A percentile compares a stretch with the other conserved stretches of the same genome.
These are phyloP conservation scores for Mycena galopus DNA, from an alignment of 768 basidiomycete genomes.

Conservation along the genomic window DNA sequence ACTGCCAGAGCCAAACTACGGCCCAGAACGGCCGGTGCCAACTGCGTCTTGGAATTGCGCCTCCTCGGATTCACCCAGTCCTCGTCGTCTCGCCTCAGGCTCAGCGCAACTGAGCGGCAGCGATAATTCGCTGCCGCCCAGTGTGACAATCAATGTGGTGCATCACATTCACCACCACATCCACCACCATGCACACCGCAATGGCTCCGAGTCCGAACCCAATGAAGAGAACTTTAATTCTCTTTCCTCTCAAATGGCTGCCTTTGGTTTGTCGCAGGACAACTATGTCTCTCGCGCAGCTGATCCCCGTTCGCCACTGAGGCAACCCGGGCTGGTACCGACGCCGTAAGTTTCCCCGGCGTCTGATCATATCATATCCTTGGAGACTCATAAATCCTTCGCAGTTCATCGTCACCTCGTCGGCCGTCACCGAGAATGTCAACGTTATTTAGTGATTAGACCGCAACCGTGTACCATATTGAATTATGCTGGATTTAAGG, in stretches of 20 bases:
- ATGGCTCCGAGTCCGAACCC: background rate
- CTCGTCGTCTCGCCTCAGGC: background rate
- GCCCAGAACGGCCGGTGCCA: background rate
- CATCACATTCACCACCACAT: background rate
- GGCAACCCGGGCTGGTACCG: background rate
- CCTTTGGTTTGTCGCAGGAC: slow-evolving; percentile 2
- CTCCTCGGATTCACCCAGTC: background rate
- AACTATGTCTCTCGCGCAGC: background rate
- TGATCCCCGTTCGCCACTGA: slow-evolving; percentile 30
- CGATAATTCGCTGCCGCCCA: background rate
- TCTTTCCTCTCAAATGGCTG: background rate
- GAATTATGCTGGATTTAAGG: too few species aligned
- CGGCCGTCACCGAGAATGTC: slow-evolving; percentile 21
- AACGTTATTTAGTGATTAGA: slow-evolving; percentile 1
- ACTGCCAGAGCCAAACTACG: background rate
- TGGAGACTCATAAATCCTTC: background rate
- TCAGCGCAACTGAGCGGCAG: background rate
- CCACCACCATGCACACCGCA: background rate
- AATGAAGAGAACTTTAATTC: background rate
- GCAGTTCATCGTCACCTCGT: slow-evolving; percentile 1
- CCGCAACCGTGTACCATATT: background rate
- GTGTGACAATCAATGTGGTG: background rate
- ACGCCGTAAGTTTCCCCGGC: background rate
- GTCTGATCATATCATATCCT: too few species aligned
- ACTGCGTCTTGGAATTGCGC: background rate